Evolutionary conservation across 345 rosid genomes (phyloP).

Genomic region (Punica granatum): DNA sequence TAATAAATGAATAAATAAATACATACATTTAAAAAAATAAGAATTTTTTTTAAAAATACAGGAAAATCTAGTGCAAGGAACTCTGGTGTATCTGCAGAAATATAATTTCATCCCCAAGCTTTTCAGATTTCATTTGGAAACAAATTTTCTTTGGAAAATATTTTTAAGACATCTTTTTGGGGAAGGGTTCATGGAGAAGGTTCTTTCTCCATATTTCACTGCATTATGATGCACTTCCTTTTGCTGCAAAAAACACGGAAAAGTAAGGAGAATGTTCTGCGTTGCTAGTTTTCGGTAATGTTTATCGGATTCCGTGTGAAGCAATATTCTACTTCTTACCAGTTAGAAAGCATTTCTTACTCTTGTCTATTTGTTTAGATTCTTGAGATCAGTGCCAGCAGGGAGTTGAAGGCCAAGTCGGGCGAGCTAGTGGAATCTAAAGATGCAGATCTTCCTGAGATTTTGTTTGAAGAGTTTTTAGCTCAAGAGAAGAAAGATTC

Average conservation of each 20-base stretch:
- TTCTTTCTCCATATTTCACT: background rate
- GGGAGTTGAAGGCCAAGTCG: constrained; percentile 49
- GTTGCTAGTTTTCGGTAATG: background rate
- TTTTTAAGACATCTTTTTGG: constrained; percentile 3
- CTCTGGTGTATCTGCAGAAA: background rate
- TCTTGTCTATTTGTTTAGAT: constrained; percentile 33
- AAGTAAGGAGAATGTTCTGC: background rate
- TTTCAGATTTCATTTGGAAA: background rate
- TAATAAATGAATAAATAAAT: too few species aligned
- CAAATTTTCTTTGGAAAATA: background rate
- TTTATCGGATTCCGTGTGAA: background rate
- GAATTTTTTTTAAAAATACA: too few species aligned
- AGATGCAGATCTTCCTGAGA: constrained; percentile 47
- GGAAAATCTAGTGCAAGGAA: background rate
- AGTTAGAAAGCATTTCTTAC: background rate
- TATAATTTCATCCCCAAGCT: background rate
- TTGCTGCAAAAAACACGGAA: background rate
- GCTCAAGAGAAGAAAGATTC: constrained; percentile 88
- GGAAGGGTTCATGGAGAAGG: background rate
- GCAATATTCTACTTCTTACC: background rate
- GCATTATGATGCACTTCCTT: background rate
- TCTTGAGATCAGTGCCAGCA: constrained; percentile 57
- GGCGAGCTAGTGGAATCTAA: constrained; percentile 27
- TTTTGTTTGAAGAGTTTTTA: constrained; percentile 81
- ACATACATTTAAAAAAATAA: too few species aligned